Base-by-base conservation (phyloP, 257 asterid species). In the Cinchona pubescens region DNA sequence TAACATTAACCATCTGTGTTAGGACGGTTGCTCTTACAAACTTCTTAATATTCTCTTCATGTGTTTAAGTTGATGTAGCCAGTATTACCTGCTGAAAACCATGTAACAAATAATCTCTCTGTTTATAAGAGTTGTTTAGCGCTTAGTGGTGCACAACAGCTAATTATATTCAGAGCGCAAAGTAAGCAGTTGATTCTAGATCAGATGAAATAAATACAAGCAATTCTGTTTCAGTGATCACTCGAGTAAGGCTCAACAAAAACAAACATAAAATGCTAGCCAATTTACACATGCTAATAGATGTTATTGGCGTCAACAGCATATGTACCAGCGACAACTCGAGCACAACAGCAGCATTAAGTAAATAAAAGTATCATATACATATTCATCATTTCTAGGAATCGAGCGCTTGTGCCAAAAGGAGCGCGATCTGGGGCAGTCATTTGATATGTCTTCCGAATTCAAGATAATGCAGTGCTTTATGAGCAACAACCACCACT, bases 401-500 rank as follows among this genome's bases (percentile, higher is more conserved):
- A 46, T 46, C 7, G 65, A 48, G 15, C 38, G 72, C 43, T 77
- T 77, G 25, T 45, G 43, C 64, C 3, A 27, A 46, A 37, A 43
- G 30, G 42, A 74, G 53, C 51, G 13, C 61, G 56, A 64, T 69
- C 61, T 29, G 23, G 67, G 69, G 77, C 60, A 38, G 46, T 23
- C n/a, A 29, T 69, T 71, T 55, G 40, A 67, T 19, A 37, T 3
- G 60, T 29, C 10, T 30, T 34, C 42, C 69, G 75, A 35, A 21
- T 3, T 27, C 12, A 11, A 55, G 75, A 70, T 64, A 45, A 29
- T 3, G 49, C 75, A 58, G 72, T 37, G n/a, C 30, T 82, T 83
- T 87, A 91, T 8, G 85, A 85, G 90, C 98, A 93, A 72, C 98
- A 93, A 74, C 87, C 83, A 48, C 90, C 75, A 16, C 69, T 43